Conservation (phyloP, 768 basidiomycete genomes). For the Gloeophyllum trabeum region DNA sequence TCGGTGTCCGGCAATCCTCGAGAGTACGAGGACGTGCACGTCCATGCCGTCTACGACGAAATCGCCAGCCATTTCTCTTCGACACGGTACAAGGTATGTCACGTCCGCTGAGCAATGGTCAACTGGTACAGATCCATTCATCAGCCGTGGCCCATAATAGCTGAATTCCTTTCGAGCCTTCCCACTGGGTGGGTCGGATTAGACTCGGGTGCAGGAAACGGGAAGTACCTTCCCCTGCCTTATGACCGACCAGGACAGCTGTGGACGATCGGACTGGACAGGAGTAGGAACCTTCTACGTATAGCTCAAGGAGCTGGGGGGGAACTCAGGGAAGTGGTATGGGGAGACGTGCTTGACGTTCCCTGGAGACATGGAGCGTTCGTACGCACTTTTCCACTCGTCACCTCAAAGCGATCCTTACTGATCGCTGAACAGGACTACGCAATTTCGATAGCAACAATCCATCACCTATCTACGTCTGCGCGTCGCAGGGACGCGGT, state of each 20-base stretch:
- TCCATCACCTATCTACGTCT: slow-evolving; percentile 86
- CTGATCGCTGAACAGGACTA: slow-evolving; percentile 57
- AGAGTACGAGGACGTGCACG: slow-evolving; percentile 60
- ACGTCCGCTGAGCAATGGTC: slow-evolving; percentile 4
- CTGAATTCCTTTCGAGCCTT: slow-evolving; percentile 58
- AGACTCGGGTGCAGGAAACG: slow-evolving; percentile 95
- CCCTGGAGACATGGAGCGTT: slow-evolving; percentile 75
- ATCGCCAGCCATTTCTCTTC: slow-evolving; percentile 85
- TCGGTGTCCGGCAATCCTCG: too few species aligned
- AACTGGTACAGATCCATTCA: too few species aligned
- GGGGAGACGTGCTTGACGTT: slow-evolving; percentile 64
- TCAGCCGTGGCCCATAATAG: slow-evolving; percentile 87
- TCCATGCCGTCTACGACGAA: slow-evolving; percentile 75
- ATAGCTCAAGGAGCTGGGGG: slow-evolving; percentile 61
- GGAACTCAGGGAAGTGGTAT: slow-evolving; percentile 57
- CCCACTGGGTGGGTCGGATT: slow-evolving; percentile 77
- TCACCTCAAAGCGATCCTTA: neutral
- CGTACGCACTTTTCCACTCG: slow-evolving; percentile 31
- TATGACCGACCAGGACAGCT: slow-evolving; percentile 44
- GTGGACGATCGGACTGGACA: slow-evolving; percentile 78
- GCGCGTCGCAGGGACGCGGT: slow-evolving; percentile 64
- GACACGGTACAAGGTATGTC: slow-evolving; percentile 74
- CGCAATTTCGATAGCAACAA: slow-evolving; percentile 93
- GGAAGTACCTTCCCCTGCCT: slow-evolving; percentile 86
- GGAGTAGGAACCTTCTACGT: slow-evolving; percentile 67